phyloP scores from a whole-genome alignment of 1,284 basidiomycete species.

The Ganoderma sinense region DNA sequence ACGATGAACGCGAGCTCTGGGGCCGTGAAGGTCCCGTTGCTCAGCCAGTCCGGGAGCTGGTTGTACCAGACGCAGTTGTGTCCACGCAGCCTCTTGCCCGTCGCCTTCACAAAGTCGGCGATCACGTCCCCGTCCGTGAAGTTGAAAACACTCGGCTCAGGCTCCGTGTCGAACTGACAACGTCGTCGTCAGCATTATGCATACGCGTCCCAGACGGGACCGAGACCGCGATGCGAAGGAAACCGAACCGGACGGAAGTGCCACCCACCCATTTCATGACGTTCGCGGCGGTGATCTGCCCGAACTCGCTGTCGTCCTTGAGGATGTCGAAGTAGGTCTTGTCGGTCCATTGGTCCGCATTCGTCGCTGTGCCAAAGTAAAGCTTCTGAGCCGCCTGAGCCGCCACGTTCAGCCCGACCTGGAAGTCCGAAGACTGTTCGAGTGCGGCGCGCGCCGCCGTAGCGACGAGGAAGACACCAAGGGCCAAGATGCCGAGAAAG shows the following conservation, averaged over 20 bases:
- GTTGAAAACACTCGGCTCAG: constrained; percentile 54
- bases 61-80: constrained; percentile 66
- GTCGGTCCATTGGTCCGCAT: constrained; percentile 61
- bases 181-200: too few relatives aligned
- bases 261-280: constrained; percentile 62
- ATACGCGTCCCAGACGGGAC: too few relatives aligned
- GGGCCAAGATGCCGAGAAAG: background rate
- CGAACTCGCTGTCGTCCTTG: constrained; percentile 52
- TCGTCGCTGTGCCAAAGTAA: constrained; percentile 71
- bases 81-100: constrained; percentile 48
- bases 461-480: background rate
- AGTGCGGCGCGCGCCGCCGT: background rate
- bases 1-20: constrained; percentile 54
- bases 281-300: constrained; percentile 60
- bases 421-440: background rate
- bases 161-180: constrained; percentile 61
- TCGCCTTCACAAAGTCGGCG: constrained; percentile 52
- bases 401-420: constrained; percentile 41
- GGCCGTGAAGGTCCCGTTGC: constrained; percentile 49
- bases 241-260: background rate
- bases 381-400: constrained; percentile 57
- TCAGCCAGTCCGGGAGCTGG: constrained; percentile 61
- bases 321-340: constrained; percentile 50
- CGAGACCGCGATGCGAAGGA: too few relatives aligned
- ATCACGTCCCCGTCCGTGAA: constrained; percentile 55